Base-by-base conservation (phyloP, 2,329 filamentous ascomycete species). In the Aureobasidium pullulans region DNA sequence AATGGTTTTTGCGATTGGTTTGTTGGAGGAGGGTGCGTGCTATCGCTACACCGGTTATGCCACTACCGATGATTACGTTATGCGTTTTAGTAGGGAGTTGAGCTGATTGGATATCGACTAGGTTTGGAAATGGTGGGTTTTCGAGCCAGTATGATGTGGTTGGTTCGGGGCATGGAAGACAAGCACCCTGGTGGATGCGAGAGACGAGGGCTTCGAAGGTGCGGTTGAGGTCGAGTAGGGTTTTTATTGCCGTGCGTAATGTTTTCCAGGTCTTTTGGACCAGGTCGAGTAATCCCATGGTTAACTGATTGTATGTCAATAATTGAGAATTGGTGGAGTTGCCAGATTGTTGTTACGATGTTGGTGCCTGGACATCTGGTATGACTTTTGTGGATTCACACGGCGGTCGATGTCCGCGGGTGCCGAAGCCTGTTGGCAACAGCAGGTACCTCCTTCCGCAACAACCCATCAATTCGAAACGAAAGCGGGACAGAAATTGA, bases 1-100 rank as follows among this genome's bases (percentile, higher is more conserved):
- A 60, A 9, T 11, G n/a, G 9, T 7, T 5, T 3, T 23, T 37
- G 3, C 47, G 34, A 7, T 40, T 44, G 64, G 62, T 70, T 58
- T 62, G 67, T 59, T 68, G 68, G 39, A 67, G 63, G 5, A 71
- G 60, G 65, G 67, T 70, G 44, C 69, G 69, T 11, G 69, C 67
- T 4, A 65, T 62, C 6, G 69, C 57, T 23, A 67, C 66, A 1
- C 65, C 66, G 10, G 66, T 60, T 44, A 66, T 67, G 11, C 66
- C 66, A 40, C 64, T 65, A 4, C 66, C 66, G 39, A 68, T 60
- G 31, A 68, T 63, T 7, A 70, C 60, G 3, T 67, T 49, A 32
- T 68, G 65, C 2, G 62, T 62, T 11, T 63, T 34, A 1, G 48
- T 10, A 3, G 61, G 52, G 3, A 62, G 46, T 10, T 39, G 57